A percentile compares a stretch with the other conserved stretches of the same genome.
phyloP scores from a whole-genome alignment of 257 asterid genomes.

The Ehretia macrophylla region DNA sequence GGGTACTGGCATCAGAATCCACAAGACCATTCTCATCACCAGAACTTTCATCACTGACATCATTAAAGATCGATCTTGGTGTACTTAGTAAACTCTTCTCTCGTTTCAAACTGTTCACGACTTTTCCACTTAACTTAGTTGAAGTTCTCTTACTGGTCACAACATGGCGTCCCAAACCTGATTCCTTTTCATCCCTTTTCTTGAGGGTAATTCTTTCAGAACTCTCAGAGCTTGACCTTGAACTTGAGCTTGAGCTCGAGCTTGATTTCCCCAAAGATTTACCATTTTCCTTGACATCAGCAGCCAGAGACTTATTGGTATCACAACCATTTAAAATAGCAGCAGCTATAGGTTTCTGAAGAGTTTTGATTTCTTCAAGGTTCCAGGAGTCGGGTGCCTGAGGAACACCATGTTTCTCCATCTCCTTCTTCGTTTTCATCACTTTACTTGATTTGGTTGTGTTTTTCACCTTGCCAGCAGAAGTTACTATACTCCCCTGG shows the following conservation, averaged over 20 bases:
- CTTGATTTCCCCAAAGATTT: constrained; percentile 31
- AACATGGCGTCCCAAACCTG: constrained; percentile 16
- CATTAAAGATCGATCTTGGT: constrained; percentile 41
- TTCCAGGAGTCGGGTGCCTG: constrained; percentile 22
- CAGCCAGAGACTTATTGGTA: constrained; percentile 12
- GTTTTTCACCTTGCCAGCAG: constrained; percentile 18
- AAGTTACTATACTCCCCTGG: neutral
- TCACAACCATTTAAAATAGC: constrained; percentile 18
- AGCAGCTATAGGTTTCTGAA: constrained; percentile 23
- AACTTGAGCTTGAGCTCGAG: constrained; percentile 25
- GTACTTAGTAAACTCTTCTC: constrained; percentile 35
- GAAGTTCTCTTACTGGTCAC: constrained; percentile 17
- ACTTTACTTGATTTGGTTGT: constrained; percentile 5
- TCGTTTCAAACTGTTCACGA: constrained; percentile 25
- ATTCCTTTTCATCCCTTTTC: constrained; percentile 21
- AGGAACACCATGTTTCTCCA: constrained; percentile 3
- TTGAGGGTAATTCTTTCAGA: constrained; percentile 19
- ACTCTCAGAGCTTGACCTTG: constrained; percentile 23
- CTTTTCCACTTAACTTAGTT: constrained; percentile 10
- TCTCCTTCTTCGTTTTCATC: constrained; percentile 12
- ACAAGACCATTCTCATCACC: constrained; percentile 38
- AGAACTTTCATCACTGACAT: constrained; percentile 51
- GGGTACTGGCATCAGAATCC: constrained; percentile 40
- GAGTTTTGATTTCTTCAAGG: constrained; percentile 15
- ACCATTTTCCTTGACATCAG: constrained; percentile 21